Conservation (phyloP, 306 rosid genomes). For the Dryas drummondii region DNA sequence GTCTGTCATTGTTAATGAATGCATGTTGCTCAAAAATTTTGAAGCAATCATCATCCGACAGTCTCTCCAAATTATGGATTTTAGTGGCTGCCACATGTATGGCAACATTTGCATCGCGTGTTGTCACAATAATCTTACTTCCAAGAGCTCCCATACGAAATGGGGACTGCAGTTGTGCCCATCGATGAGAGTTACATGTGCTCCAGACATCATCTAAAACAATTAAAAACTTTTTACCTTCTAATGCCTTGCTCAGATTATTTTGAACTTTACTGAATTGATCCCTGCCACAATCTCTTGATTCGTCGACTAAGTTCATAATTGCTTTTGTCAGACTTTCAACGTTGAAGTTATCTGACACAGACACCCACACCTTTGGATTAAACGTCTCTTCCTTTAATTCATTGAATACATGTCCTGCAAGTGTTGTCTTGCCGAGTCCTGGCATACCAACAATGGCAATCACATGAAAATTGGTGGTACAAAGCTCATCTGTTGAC, state of each 20-base stretch:
- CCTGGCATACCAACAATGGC: slow-evolving; percentile 10
- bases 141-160: slow-evolving; percentile 7
- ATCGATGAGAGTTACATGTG: not conserved
- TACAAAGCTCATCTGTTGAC: not conserved
- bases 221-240: slow-evolving; percentile 3
- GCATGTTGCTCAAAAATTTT: slow-evolving; percentile 25
- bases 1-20: not conserved
- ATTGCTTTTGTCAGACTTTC: not conserved
- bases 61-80: not conserved
- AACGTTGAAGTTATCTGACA: not conserved
- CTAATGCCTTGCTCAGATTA: not conserved
- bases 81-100: not conserved
- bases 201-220: slow-evolving; percentile 31
- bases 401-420: not conserved
- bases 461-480: not conserved
- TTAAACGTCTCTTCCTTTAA: not conserved
- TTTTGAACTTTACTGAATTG: not conserved
- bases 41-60: slow-evolving; percentile 10
- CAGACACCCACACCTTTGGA: not conserved
- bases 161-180: slow-evolving; percentile 2
- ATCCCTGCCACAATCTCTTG: not conserved
- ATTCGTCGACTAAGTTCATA: not conserved
- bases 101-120: slow-evolving; percentile 15
- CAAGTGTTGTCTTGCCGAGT: slow-evolving; percentile 13
- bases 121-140: slow-evolving; percentile 27